phyloP scores from a whole-genome alignment of 345 rosid species.

The Populus euphratica region DNA sequence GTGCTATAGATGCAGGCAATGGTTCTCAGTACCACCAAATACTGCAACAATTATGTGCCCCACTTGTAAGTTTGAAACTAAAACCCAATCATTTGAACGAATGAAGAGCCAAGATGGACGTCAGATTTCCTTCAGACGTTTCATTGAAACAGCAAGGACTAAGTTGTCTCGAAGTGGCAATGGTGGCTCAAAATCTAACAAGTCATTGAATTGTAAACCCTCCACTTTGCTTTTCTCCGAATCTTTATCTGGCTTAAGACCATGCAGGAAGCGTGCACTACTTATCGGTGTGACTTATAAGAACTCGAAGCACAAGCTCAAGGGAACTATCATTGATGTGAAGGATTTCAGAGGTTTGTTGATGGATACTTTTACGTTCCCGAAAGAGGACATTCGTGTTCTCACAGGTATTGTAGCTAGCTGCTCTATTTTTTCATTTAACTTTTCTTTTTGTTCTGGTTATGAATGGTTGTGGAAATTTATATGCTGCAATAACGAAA shows the following conservation, averaged over 20 bases:
- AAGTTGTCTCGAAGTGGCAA: not conserved
- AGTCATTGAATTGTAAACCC: slow-evolving; percentile 10
- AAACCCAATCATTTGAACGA: no score
- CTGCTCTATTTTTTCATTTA: not conserved
- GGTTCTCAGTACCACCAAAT: no score
- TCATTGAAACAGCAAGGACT: no score
- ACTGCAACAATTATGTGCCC: no score
- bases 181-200: not conserved
- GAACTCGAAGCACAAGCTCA: slow-evolving; percentile 37
- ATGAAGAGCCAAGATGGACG: not conserved
- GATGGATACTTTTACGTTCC: slow-evolving; percentile 25
- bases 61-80: no score
- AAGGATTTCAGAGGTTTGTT: slow-evolving; percentile 40
- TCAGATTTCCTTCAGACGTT: not conserved
- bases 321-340: slow-evolving; percentile 51
- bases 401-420: slow-evolving; percentile 44
- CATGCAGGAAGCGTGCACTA: slow-evolving; percentile 41
- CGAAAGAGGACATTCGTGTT: slow-evolving; percentile 27
- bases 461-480: not conserved
- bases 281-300: slow-evolving; percentile 52
- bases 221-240: not conserved
- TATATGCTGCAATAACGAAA: not conserved
- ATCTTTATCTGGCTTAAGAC: not conserved
- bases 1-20: no score
- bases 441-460: not conserved